Evolutionary conservation across 1,284 basidiomycete species (phyloP), one percentile per base, ranked within the genome.

Genomic region (Heterobasidion annosum): DNA sequence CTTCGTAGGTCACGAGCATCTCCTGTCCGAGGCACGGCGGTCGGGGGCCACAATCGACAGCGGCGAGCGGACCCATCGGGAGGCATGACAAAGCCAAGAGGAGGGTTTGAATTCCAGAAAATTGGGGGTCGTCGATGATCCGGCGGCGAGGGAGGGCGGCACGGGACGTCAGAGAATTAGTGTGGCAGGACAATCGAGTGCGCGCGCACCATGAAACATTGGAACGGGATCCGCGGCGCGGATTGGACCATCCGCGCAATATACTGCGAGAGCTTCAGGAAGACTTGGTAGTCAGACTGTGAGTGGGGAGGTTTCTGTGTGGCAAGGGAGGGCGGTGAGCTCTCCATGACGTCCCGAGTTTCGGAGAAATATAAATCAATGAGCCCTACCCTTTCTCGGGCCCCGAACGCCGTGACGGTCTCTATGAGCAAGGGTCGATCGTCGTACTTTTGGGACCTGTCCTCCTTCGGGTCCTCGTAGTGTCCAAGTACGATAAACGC

Each of bases 281-380:
- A 89, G 3, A 83, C 82, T 8, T 70, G 63, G 65, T 75, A 88
- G 34, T 81, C 78, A 8, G 84, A 87, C 60, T 85, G 81, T 10
- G 79, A 79, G 64, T 88, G 81, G 2, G 83, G 80, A 12, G 76
- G 68, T 69, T 81, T 85, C 84, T 86, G 62, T 54, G 15, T 45
- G 50, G 19, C 4, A 32, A 48, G 48, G 54, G 51, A 52, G 42
- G 16, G 51, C 43, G n/a, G 6, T 40, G 37, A 25, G 40, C 42
- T 19, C 9, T 15, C 46, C n/a, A 13, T 7, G n/a, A n/a, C 16
- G 19, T 51, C 40, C 15, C 10, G n/a, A 1, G 32, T 35, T 15
- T 15, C 18, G 48, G 48, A 50, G 32, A 40, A 37, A 34, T 10
- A 40, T 34, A 12, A 35, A 7, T 35, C 42, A 25, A 44, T 18